A percentile compares a stretch with the other conserved stretches of the same genome.
These are phyloP conservation scores for Aspergillus saccharolyticus DNA, from an alignment of 495 filamentous ascomycete genomes.

Conservation along the genomic window DNA sequence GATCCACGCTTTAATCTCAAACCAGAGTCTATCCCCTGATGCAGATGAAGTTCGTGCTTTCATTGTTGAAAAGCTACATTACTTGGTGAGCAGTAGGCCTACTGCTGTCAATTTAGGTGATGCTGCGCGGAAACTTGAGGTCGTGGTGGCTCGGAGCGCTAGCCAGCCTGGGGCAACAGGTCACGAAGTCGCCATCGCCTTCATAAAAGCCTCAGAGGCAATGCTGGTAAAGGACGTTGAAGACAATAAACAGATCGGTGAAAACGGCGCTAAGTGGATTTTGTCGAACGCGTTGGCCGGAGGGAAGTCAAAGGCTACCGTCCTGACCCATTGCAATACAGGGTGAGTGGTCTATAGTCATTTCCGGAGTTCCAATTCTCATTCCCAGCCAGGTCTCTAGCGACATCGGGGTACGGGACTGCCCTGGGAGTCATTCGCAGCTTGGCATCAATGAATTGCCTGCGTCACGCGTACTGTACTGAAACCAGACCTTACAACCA, in stretches of 20 bases:
- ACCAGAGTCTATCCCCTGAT: conserved; percentile 28
- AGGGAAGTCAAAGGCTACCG: conserved; percentile 48
- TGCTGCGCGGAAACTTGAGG: conserved; percentile 74
- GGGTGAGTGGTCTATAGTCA: conserved; percentile 52
- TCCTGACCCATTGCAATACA: conserved; percentile 96
- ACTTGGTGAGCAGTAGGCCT: conserved; percentile 79
- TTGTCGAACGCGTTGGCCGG: conserved; percentile 38
- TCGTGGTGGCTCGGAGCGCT: conserved; percentile 39
- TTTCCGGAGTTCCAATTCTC: conserved; percentile 1
- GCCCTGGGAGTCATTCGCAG: conserved; percentile 89
- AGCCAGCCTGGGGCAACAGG: conserved; percentile 33
- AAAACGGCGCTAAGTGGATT: conserved; percentile 81
- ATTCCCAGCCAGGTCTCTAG: conserved; percentile 60
- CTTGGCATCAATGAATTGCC: conserved; percentile 56
- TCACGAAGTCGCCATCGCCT: conserved; percentile 52
- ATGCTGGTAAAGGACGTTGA: conserved; percentile 84
- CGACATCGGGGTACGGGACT: conserved; percentile 94
- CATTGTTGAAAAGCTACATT: conserved; percentile 70
- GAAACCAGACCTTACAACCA: conserved; percentile 98
- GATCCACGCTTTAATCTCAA: conserved; percentile 21
- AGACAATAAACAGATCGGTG: conserved; percentile 82
- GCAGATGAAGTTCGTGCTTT: conserved; percentile 58
- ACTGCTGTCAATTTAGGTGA: conserved; percentile 94
- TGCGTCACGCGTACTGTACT: conserved; percentile 86
- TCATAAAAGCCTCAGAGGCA: conserved; percentile 71